A percentile compares a stretch with the other conserved stretches of the same genome.
Evolutionary conservation across 2,329 filamentous ascomycete species (phyloP).

Genomic region (Trichoderma afroharzianum): DNA sequence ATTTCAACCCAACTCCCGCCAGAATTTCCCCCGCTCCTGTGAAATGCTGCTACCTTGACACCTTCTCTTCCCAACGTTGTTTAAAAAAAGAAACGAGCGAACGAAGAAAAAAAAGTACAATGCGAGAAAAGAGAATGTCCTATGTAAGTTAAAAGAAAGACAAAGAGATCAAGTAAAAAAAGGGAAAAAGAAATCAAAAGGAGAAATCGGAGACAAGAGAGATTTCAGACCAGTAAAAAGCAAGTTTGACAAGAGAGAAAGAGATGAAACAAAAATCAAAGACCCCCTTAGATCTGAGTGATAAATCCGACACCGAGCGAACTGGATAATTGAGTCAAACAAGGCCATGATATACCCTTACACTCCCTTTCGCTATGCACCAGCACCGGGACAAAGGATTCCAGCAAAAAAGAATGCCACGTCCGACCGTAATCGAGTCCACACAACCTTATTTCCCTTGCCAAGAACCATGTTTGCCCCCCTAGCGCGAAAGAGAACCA

Average conservation of each 20-base stretch:
- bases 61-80: background rate
- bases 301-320: conserved; percentile 25
- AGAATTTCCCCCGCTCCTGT: background rate
- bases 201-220: conserved; percentile 22
- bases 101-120: conserved; percentile 14
- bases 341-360: conserved; percentile 39
- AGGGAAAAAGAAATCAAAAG: conserved; percentile 14
- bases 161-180: background rate
- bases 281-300: conserved; percentile 15
- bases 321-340: conserved; percentile 34
- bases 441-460: conserved; percentile 18
- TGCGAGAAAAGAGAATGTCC: conserved; percentile 8
- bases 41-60: conserved; percentile 15
- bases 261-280: conserved; percentile 19
- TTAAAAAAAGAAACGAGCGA: background rate
- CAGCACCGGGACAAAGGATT: conserved; percentile 38
- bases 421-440: conserved; percentile 24
- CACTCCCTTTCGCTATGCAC: conserved; percentile 45
- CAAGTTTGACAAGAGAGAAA: conserved; percentile 20
- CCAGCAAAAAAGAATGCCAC: conserved; percentile 39
- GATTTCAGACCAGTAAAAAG: conserved; percentile 18
- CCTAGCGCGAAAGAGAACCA: conserved; percentile 18
- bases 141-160: background rate
- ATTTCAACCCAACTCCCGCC: conserved; percentile 13
- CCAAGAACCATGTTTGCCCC: conserved; percentile 20